A percentile compares a stretch with the other conserved stretches of the same genome.
phyloP scores from a whole-genome alignment of 2,329 filamentous ascomycete species.

The Ceratocystiopsis brevicomis region DNA sequence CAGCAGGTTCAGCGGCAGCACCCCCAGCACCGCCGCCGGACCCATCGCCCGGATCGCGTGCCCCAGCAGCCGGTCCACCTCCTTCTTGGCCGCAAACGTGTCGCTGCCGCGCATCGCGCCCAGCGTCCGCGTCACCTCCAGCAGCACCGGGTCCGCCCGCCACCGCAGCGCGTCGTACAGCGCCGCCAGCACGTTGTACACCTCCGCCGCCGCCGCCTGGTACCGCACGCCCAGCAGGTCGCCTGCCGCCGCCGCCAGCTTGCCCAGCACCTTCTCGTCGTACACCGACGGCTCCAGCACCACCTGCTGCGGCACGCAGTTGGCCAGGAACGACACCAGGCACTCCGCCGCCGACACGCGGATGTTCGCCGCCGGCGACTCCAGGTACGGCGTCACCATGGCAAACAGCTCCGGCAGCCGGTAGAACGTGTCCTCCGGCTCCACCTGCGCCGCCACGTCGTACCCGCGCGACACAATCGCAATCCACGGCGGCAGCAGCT shows the following conservation, averaged over 20 bases:
- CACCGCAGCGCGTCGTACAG: conserved; percentile 78
- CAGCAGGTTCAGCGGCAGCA: conserved; percentile 71
- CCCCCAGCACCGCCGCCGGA: conserved; percentile 60
- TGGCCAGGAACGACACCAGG: conserved; percentile 78
- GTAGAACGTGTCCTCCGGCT: conserved; percentile 77
- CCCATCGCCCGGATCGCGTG: conserved; percentile 82
- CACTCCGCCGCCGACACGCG: conserved; percentile 88
- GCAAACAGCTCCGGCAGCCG: conserved; percentile 73
- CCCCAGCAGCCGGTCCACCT: conserved; percentile 78
- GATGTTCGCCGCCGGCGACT: conserved; percentile 81
- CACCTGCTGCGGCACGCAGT: conserved; percentile 67
- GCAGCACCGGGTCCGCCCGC: conserved; percentile 62
- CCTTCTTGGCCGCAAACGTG: conserved; percentile 82
- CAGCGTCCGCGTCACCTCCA: conserved; percentile 55
- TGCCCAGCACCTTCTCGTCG: conserved; percentile 77
- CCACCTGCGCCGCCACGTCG: conserved; percentile 76
- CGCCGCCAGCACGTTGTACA: conserved; percentile 71
- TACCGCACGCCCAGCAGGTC: conserved; percentile 75
- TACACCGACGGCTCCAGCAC: conserved; percentile 79
- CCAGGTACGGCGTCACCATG: conserved; percentile 62
- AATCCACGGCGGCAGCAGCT: conserved; percentile 89
- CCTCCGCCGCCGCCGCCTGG: conserved; percentile 85
- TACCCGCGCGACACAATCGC: conserved; percentile 88
- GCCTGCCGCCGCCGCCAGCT: conserved; percentile 53
- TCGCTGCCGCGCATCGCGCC: conserved; percentile 78